phyloP scores from a whole-genome alignment of 129 eudicot species.

The Centrapalus pauciflorus region DNA sequence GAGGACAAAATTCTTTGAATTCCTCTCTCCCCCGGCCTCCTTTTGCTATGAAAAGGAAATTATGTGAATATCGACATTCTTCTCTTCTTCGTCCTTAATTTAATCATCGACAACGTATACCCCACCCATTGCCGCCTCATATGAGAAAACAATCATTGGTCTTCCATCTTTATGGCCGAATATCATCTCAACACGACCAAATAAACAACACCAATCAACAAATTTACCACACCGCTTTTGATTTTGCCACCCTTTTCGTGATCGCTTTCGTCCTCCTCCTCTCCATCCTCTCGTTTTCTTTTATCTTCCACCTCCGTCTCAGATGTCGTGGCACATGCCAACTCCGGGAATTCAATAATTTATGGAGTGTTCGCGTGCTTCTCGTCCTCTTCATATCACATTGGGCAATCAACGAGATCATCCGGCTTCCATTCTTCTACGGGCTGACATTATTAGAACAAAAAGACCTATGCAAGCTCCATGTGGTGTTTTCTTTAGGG shows the following conservation, averaged over 20 bases:
- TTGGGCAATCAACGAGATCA: constrained; percentile 45
- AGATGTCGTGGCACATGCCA: constrained; percentile 28
- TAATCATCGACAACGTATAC: not conserved
- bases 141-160: constrained; percentile 33
- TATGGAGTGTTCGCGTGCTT: constrained; percentile 45
- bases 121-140: constrained; percentile 5
- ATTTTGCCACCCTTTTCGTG: constrained; percentile 25
- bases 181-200: not conserved
- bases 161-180: not conserved
- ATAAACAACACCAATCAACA: constrained; percentile 4
- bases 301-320: constrained; percentile 39
- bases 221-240: constrained; percentile 26
- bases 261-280: constrained; percentile 36
- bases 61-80: not conserved
- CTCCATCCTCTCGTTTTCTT: constrained; percentile 35
- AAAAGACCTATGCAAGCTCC: constrained; percentile 34
- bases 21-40: not conserved
- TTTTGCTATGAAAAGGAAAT: not conserved
- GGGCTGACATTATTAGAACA: constrained; percentile 23
- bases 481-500: constrained; percentile 50
- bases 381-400: constrained; percentile 26
- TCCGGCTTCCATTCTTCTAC: constrained; percentile 36
- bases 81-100: not conserved
- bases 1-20: not conserved
- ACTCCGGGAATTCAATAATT: constrained; percentile 40